These are phyloP conservation scores for Blastobotrys proliferans DNA, from an alignment of 1,139 yeast species.

Conservation along the genomic window DNA sequence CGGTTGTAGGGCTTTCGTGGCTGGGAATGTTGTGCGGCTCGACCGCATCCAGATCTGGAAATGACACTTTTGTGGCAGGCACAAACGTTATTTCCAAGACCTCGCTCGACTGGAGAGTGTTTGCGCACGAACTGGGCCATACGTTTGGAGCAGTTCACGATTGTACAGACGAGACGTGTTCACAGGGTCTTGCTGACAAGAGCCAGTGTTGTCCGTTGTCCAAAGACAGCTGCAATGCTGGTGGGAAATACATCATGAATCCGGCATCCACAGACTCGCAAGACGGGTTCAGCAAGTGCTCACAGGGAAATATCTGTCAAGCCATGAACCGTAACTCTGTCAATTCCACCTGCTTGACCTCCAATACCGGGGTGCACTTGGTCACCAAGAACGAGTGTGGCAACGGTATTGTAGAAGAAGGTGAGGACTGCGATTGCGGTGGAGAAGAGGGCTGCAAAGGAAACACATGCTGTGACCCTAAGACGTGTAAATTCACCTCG, in stretches of 20 bases:
- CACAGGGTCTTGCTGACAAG: constrained; percentile 27
- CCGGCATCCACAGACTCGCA: constrained; percentile 35
- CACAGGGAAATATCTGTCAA: constrained; percentile 38
- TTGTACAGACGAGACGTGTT: constrained; percentile 36
- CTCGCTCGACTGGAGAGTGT: constrained; percentile 36
- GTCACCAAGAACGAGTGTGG: constrained; percentile 37
- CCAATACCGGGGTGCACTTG: constrained; percentile 34
- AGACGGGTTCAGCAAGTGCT: constrained; percentile 34
- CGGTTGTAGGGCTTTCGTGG: constrained; percentile 41
- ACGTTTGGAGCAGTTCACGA: constrained; percentile 44
- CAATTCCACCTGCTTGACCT: constrained; percentile 34
- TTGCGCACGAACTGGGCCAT: constrained; percentile 42
- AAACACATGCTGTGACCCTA: constrained; percentile 37
- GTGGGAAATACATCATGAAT: constrained; percentile 38
- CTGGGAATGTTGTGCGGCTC: constrained; percentile 36
- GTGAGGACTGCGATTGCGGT: constrained; percentile 42
- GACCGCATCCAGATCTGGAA: constrained; percentile 21
- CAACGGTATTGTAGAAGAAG: constrained; percentile 40
- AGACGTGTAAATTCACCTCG: constrained; percentile 34
- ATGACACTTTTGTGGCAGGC: constrained; percentile 31
- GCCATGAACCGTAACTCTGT: constrained; percentile 31
- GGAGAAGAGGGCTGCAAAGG: constrained; percentile 35
- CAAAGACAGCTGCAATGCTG: constrained; percentile 31
- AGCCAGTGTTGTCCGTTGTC: constrained; percentile 38
- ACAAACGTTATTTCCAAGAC: constrained; percentile 37